Base-by-base conservation (phyloP, 1,284 basidiomycete species). In the Sparassis latifolia region DNA sequence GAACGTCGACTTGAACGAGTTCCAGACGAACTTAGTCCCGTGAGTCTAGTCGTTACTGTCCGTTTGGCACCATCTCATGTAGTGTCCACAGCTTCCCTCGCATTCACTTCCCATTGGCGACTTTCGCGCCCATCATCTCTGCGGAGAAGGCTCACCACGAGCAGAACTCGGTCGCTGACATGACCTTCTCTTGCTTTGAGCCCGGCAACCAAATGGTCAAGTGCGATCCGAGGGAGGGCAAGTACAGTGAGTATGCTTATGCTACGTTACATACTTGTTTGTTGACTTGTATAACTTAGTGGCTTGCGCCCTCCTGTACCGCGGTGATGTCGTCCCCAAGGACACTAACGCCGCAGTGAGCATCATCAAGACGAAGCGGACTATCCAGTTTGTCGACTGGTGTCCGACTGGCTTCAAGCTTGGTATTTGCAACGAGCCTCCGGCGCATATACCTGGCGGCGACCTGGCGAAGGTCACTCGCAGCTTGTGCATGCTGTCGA, bases 161-260 rank as follows among this genome's bases (percentile, higher is more conserved):
- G 71, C 89, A 91, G 77, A 95, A 95, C 79, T 90, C 88, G 42
- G 91, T 94, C 51, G 82, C 89, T 40, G 92, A 95, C 68, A 92
- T 95, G 89, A 94, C 92, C 58, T 91, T 90, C 74, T 89, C 90
- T 32, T 92, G 89, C 75, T 95, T 95, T 71, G 92, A 95, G 78
- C 81, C 86, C 49, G 89, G 89, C 61, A 92, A 92, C 76, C 92
- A 94, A 74, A 92, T 95, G 90, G 92, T 79, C 50, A 76, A 89
- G 74, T 89, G 86, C 61, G 87, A 89, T 66, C 86, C 86, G 49
- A 76, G 86, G 56, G 82, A 86, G 66, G 86, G 84, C 69, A 92
- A 92, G 76, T 92, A 92, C 76, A 92, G 89, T 82, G 64, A 61
- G 80, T 73, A 41, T 20, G 3, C 35, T 9, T 29, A 30, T n/a